Conservation (phyloP, 495 filamentous ascomycete genomes). For the Tuber umbilicatum region DNA sequence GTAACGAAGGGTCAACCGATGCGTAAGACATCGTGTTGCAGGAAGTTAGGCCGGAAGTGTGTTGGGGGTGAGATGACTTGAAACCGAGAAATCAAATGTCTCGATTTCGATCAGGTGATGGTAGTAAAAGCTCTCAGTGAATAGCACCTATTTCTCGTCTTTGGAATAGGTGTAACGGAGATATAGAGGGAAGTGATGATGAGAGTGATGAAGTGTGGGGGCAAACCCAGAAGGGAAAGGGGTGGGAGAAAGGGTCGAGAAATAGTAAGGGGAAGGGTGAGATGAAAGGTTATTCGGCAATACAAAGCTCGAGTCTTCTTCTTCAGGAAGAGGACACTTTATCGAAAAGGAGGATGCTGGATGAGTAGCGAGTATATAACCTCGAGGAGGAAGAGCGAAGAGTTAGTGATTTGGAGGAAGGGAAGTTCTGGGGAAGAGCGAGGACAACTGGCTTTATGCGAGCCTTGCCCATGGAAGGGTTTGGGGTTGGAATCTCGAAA, state of each 20-base stretch:
- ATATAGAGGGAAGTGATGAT: background rate
- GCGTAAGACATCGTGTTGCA: background rate
- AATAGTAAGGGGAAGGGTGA: background rate
- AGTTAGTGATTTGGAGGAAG: background rate
- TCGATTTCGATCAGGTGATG: background rate
- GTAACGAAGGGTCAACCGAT: background rate
- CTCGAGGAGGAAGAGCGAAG: background rate
- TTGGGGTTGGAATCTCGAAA: background rate
- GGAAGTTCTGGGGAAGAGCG: background rate
- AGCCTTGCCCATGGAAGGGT: background rate
- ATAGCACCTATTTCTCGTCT: conserved; percentile 1
- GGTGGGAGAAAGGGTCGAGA: background rate
- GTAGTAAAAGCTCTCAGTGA: background rate
- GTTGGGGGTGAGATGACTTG: background rate
- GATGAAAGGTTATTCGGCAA: background rate
- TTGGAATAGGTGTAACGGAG: background rate
- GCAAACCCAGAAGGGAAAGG: background rate
- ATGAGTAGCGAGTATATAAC: background rate
- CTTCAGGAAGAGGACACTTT: conserved; percentile 1
- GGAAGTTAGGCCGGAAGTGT: background rate
- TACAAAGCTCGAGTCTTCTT: background rate
- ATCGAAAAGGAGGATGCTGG: background rate
- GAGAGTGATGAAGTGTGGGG: conserved; percentile 1
- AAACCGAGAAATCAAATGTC: background rate
- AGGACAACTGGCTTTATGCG: conserved; percentile 6